Evolutionary conservation across 805 yeast species (phyloP), one percentile per base, ranked within the genome.

Genomic region (Sungouiozyma intestinalis): DNA sequence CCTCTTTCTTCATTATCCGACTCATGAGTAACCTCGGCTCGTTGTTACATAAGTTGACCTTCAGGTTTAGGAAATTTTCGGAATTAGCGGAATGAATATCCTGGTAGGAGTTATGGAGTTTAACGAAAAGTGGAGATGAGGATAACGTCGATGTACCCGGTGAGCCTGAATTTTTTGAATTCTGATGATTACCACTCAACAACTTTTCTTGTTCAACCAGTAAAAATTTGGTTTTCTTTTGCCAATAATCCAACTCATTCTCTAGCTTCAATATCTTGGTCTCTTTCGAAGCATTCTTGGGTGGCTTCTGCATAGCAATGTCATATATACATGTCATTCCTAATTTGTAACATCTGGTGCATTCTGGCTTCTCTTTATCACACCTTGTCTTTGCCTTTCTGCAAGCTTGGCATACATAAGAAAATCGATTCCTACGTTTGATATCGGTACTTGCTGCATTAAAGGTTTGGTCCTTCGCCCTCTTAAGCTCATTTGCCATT

Each of bases 341-440:
- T 29, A 54, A 51, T 38, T 53, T 51, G 11, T 46, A 42, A 45
- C 66, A 62, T 20, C 64, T 44, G 5, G 51, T 39, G 43, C 66
- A 62, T 15, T 46, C 35, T 15, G 63, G 62, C 42, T 59, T 60
- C 33, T 50, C 52, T 34, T 56, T 53, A 44, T 62, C 64, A 42
- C 66, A 62, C 41, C 55, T 61, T 1, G 63, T 57, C 45, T 61
- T 59, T 1, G 62, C 51, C 39, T 50, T 52, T 38, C 65, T 45
- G 39, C 66, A 62, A 1, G 53, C 51, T 39, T 57, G 55, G 40
- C 66, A 62, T 14, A 60, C 64, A 41, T 51, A 62, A 0, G 66
- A 62, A 5, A 62, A 40, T 38, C 65, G 48, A 36, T 62, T 54
- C 33, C 66, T 50, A 24, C 29, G 29, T 24, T 24, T 24, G 11